phyloP scores from a whole-genome alignment of 345 rosid species.

The Clausena lansium region DNA sequence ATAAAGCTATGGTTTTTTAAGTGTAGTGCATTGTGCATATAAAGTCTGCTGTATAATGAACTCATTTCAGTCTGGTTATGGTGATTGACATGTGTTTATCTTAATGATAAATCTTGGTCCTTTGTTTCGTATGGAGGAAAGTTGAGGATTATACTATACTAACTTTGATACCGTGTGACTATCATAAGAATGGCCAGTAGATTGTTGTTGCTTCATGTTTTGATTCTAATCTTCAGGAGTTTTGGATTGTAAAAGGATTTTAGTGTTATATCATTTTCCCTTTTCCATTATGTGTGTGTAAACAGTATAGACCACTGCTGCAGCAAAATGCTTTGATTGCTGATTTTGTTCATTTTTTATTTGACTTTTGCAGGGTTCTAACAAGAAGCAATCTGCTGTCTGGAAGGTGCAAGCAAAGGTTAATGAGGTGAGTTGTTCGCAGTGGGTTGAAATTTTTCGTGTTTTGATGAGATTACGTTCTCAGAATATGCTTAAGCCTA shows the following conservation, averaged over 20 bases:
- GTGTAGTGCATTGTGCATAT: background rate
- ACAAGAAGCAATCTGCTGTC: conserved; percentile 38
- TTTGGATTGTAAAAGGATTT: background rate
- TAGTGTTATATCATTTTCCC: background rate
- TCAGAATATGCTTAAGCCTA: background rate
- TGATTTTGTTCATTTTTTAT: conserved; percentile 1
- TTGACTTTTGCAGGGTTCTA: conserved; percentile 36
- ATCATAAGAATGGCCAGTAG: background rate
- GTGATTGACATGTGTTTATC: background rate
- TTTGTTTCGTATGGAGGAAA: background rate
- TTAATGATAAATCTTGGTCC: background rate
- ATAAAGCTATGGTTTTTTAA: background rate
- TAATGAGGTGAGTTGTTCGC: conserved; percentile 51
- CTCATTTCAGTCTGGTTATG: background rate
- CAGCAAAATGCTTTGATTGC: background rate
- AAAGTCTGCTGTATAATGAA: background rate
- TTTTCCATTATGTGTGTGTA: background rate
- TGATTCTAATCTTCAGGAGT: background rate
- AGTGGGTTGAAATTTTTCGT: background rate
- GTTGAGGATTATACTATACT: background rate
- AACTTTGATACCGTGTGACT: too few relatives aligned
- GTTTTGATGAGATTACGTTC: background rate
- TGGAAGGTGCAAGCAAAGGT: conserved; percentile 48
- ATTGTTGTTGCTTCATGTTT: background rate
- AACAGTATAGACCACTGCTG: background rate